Base-by-base conservation (phyloP, 2,329 filamentous ascomycete species). In the Pestalotiopsis sp. region DNA sequence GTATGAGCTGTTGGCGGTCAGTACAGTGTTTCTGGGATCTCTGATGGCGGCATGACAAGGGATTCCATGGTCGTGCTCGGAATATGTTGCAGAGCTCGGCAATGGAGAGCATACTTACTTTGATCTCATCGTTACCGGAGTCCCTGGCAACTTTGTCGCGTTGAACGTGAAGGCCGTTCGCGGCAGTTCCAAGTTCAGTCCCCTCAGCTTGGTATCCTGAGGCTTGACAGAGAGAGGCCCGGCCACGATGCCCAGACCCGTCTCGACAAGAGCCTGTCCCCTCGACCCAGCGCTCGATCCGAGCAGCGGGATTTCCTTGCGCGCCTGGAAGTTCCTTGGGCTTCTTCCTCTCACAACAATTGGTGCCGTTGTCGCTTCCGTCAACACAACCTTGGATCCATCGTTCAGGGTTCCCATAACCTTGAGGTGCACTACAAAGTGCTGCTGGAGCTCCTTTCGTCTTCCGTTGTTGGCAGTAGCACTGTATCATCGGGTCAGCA, bases 381-480 rank as follows among this genome's bases (percentile, higher is more conserved):
- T 92, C 65, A 98, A 86, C 7, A 93, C 87, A 41, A 94, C 87
- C 79, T 95, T 97, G 41, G 87, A 87, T n/a, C 94, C 94, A 70
- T 93, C 96, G 1, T 93, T 88, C 64, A 98, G 83, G 0, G 93
- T 96, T 17, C 92, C 95, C 71, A 95, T 85, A 11, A 97, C 91
- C 80, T 95, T 97, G 65, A 98, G 84, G 71, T 94, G 92, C 68
- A 98, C 87, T 12, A 97, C 91, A 80, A 98, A 98, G 82, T 98
- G 95, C 78, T 98, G 95, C 78, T 98, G 95, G 60, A 98, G 87
- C 79, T 98, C 95, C 82, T 97, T 97, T 71, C 95, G 88, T 70
- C 95, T 90, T 12, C 95, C 95, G 78, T 98, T 98, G 82, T 98
- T 98, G 68, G 95, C 95, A 9, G 95, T 98, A 20, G 95, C 95